A percentile compares a stretch with the other conserved stretches of the same genome.
phyloP scores from a whole-genome alignment of 2,329 filamentous ascomycete species.

The Aureobasidium musti region DNA sequence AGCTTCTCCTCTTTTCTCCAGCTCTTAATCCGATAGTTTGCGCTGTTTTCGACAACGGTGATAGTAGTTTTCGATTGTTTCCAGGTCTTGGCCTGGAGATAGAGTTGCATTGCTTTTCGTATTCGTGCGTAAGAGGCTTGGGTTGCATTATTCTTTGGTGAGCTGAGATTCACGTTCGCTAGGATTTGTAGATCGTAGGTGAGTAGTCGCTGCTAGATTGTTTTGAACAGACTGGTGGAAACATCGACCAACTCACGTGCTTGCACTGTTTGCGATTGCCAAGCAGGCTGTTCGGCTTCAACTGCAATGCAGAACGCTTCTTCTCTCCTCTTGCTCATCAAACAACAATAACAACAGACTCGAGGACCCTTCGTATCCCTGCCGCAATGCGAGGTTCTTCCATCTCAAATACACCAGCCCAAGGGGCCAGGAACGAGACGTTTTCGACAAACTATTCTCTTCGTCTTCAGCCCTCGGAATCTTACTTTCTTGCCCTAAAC shows the following conservation, averaged over 20 bases:
- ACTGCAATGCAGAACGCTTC: too few relatives aligned
- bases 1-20: neutral
- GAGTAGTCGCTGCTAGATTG: neutral
- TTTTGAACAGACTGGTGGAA: neutral
- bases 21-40: neutral
- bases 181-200: neutral
- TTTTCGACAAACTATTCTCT: neutral
- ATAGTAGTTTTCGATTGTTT: constrained; percentile 14
- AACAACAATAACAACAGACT: constrained; percentile 10
- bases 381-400: neutral
- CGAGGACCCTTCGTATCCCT: neutral
- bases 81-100: neutral
- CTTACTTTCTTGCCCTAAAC: neutral
- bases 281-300: neutral
- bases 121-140: neutral
- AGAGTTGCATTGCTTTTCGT: neutral
- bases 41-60: constrained; percentile 1
- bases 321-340: neutral
- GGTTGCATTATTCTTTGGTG: neutral
- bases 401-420: neutral
- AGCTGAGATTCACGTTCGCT: neutral
- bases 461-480: neutral
- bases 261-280: neutral
- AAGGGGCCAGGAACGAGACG: constrained; percentile 3
- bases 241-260: neutral